Percentiles rank a stretch among this genome's conserved stretches.
These are phyloP conservation scores for Leccinum rimulosum DNA, from an alignment of 768 basidiomycete species.

Conservation along the genomic window DNA sequence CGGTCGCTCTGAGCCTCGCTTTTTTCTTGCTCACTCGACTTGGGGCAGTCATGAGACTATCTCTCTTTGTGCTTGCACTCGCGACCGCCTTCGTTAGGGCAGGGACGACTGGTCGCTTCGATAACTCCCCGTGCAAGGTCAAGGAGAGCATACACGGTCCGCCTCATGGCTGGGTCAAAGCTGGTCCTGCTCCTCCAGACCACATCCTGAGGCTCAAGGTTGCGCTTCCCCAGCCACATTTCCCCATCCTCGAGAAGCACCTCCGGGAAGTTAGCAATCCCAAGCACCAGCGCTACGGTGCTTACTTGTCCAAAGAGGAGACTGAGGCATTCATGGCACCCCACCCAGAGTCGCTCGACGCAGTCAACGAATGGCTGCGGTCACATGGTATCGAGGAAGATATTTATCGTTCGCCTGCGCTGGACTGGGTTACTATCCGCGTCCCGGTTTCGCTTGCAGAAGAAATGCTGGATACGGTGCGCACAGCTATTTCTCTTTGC, in stretches of 20 bases:
- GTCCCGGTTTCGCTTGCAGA: slow-evolving; percentile 61
- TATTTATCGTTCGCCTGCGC: slow-evolving; percentile 55
- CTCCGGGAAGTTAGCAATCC: slow-evolving; percentile 59
- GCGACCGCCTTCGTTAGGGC: slow-evolving; percentile 10
- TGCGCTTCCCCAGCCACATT: slow-evolving; percentile 53
- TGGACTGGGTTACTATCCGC: slow-evolving; percentile 65
- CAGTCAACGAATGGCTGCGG: slow-evolving; percentile 61
- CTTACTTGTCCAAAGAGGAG: slow-evolving; percentile 61
- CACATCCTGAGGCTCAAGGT: slow-evolving; percentile 56
- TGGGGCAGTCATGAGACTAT: slow-evolving; percentile 10
- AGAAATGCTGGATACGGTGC: slow-evolving; percentile 67
- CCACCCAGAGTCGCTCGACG: slow-evolving; percentile 46
- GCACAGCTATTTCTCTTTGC: slow-evolving; percentile 7
- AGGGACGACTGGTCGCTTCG: neutral
- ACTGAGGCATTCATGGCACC: slow-evolving; percentile 63
- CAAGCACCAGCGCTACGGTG: slow-evolving; percentile 50
- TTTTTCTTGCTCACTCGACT: neutral
- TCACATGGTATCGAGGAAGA: slow-evolving; percentile 50
- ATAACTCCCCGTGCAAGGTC: slow-evolving; percentile 30
- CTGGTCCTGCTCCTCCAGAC: slow-evolving; percentile 42
- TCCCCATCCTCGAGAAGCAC: slow-evolving; percentile 47
- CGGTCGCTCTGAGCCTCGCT: neutral
- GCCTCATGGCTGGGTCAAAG: slow-evolving; percentile 50
- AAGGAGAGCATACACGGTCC: slow-evolving; percentile 46
- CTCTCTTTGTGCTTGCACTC: slow-evolving; percentile 12